Conservation (phyloP, 2,329 filamentous ascomycete species). For the Claviceps sp. region DNA sequence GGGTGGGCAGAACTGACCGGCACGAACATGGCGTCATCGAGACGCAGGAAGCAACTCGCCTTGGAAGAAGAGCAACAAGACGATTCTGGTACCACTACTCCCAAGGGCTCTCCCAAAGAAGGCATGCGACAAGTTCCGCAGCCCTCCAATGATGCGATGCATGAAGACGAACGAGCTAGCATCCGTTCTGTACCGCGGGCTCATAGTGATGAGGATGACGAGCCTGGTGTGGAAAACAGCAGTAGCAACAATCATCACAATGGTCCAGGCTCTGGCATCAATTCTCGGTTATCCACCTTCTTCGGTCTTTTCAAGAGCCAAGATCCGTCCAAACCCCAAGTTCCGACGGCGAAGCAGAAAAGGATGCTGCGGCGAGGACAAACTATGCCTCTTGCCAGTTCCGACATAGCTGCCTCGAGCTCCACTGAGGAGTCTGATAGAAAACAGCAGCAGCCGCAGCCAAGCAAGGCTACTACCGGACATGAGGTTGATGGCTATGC, state of each 20-base stretch:
- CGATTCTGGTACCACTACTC: conserved; percentile 22
- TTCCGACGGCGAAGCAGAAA: conserved; percentile 43
- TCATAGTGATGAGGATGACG: conserved; percentile 16
- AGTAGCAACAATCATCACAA: neutral
- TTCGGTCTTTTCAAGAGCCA: conserved; percentile 61
- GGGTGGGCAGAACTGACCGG: conserved; percentile 87
- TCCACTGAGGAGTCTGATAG: conserved; percentile 8
- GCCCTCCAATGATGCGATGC: conserved; percentile 49
- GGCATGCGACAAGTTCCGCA: conserved; percentile 52
- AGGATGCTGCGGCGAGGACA: conserved; percentile 69
- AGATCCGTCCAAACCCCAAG: conserved; percentile 34
- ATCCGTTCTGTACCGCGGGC: conserved; percentile 30
- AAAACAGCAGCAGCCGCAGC: conserved; percentile 3
- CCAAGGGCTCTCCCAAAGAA: conserved; percentile 10
- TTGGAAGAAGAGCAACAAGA: conserved; percentile 15
- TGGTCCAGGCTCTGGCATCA: conserved; percentile 12
- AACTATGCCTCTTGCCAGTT: conserved; percentile 37
- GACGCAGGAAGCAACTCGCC: conserved; percentile 30
- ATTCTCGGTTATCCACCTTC: conserved; percentile 42
- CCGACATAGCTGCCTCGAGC: conserved; percentile 11
- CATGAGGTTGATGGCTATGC: conserved; percentile 32
- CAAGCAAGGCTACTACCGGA: conserved; percentile 33
- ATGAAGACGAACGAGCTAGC: conserved; percentile 52
- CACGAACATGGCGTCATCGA: conserved; percentile 39
- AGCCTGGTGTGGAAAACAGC: conserved; percentile 15